Percentiles rank a stretch among this genome's conserved stretches.
Conservation (phyloP, 1,284 basidiomycete species). For the Neonothopanus nambi region DNA sequence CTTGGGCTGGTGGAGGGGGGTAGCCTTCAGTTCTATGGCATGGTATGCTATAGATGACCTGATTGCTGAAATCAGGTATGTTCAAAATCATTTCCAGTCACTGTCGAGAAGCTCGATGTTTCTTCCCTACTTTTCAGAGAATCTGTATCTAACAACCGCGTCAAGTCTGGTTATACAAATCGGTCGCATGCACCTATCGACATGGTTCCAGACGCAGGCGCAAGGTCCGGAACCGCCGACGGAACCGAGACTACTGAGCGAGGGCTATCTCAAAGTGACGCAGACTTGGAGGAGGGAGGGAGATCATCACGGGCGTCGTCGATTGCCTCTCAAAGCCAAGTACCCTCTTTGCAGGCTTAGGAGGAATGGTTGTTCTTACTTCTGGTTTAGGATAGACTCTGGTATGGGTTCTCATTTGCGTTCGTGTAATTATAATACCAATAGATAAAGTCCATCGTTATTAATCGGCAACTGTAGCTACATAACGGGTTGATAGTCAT, state of each 20-base stretch:
- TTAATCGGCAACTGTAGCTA: background rate
- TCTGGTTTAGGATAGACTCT: background rate
- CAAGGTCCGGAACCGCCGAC: conserved; percentile 61
- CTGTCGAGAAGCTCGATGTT: background rate
- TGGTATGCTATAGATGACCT: conserved; percentile 78
- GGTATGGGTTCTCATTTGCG: background rate
- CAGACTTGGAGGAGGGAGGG: conserved; percentile 45
- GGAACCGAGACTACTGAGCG: conserved; percentile 61
- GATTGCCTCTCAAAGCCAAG: background rate
- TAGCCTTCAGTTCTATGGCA: conserved; percentile 65
- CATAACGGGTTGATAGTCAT: too few relatives aligned
- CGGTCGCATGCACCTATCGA: conserved; percentile 61
- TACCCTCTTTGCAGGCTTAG: background rate
- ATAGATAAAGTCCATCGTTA: background rate
- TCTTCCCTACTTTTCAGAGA: conserved; percentile 44
- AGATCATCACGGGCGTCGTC: conserved; percentile 26
- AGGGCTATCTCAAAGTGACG: conserved; percentile 46
- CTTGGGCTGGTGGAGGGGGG: conserved; percentile 69
- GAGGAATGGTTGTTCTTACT: background rate
- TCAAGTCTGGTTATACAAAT: conserved; percentile 65
- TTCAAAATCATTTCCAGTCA: conserved; percentile 11
- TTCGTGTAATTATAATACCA: conserved; percentile 1
- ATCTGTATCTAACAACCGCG: conserved; percentile 70
- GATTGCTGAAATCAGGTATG: conserved; percentile 77
- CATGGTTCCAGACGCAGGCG: conserved; percentile 64